Evolutionary conservation across 805 yeast species (phyloP).

Genomic region (Metschnikowia lachancei): DNA sequence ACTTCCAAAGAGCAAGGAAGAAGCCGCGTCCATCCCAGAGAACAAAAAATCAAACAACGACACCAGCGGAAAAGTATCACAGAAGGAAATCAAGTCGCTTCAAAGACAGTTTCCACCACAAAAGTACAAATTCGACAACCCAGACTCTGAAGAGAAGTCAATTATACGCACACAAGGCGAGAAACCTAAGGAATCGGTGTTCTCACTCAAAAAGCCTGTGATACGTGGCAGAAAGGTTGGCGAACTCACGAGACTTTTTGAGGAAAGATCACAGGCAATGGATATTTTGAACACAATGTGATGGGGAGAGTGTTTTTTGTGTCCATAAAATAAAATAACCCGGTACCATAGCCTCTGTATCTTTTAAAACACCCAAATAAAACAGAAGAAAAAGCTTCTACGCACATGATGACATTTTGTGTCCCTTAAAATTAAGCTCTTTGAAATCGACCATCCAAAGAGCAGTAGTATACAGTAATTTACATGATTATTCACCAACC

Average conservation of each 20-base stretch:
- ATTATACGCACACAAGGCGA: background rate
- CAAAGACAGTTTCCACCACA: conserved; percentile 38
- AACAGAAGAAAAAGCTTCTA: background rate
- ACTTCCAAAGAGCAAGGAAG: background rate
- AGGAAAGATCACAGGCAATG: conserved; percentile 50
- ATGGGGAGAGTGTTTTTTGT: background rate
- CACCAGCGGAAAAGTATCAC: background rate
- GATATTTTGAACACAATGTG: conserved; percentile 26
- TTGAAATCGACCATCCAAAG: background rate
- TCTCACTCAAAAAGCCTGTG: conserved; percentile 35
- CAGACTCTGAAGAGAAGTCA: background rate
- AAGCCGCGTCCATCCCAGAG: background rate
- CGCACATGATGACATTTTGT: background rate
- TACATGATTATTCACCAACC: conserved; percentile 39
- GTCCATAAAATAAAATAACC: too few species aligned
- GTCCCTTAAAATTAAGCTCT: conserved; percentile 2
- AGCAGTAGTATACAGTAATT: conserved; percentile 19
- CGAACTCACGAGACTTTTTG: conserved; percentile 60
- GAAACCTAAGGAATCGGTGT: background rate
- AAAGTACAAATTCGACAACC: conserved; percentile 29
- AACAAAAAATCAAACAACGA: background rate
- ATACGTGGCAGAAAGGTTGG: conserved; percentile 58
- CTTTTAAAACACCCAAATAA: too few species aligned
- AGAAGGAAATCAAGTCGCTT: conserved; percentile 7
- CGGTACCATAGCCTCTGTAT: too few species aligned